phyloP scores from a whole-genome alignment of 2,329 filamentous ascomycete genomes.

The Exserohilum turcica region DNA sequence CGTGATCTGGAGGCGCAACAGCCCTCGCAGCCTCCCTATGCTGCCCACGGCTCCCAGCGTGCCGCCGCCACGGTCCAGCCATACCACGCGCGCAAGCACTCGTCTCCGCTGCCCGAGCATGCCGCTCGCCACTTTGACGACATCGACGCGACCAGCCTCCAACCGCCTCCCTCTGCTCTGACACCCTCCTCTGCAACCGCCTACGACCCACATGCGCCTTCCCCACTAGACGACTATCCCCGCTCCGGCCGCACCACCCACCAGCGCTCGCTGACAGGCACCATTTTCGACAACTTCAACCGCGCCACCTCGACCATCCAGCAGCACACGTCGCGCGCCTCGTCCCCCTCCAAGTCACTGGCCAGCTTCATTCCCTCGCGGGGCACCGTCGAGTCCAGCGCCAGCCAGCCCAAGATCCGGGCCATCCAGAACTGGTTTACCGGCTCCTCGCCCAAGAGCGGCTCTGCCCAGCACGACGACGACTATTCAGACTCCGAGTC shows the following conservation, averaged over 20 bases:
- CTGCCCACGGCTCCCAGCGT: constrained; percentile 37
- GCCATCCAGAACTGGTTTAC: constrained; percentile 59
- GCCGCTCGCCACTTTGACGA: constrained; percentile 38
- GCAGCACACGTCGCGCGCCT: constrained; percentile 47
- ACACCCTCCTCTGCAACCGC: constrained; percentile 35
- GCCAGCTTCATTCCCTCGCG: constrained; percentile 49
- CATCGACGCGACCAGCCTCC: constrained; percentile 37
- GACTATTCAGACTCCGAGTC: constrained; percentile 39
- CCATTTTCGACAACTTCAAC: constrained; percentile 47
- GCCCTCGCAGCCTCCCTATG: constrained; percentile 35
- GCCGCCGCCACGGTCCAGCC: constrained; percentile 22
- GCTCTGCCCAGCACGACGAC: constrained; percentile 38
- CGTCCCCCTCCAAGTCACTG: constrained; percentile 46
- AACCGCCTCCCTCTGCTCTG: constrained; percentile 44
- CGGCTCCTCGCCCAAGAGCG: constrained; percentile 56
- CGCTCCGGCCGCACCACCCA: constrained; percentile 30
- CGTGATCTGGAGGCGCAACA: constrained; percentile 24
- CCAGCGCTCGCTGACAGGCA: constrained; percentile 44
- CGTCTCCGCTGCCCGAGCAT: constrained; percentile 25
- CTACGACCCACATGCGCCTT: constrained; percentile 43
- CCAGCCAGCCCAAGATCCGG: constrained; percentile 40
- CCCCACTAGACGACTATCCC: constrained; percentile 35
- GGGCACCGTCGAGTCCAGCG: constrained; percentile 36
- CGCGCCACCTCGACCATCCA: constrained; percentile 45
- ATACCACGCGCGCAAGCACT: constrained; percentile 32